These are phyloP conservation scores for Pseudogymnoascus sp. DNA, from an alignment of 2,329 filamentous ascomycete genomes.

Conservation along the genomic window DNA sequence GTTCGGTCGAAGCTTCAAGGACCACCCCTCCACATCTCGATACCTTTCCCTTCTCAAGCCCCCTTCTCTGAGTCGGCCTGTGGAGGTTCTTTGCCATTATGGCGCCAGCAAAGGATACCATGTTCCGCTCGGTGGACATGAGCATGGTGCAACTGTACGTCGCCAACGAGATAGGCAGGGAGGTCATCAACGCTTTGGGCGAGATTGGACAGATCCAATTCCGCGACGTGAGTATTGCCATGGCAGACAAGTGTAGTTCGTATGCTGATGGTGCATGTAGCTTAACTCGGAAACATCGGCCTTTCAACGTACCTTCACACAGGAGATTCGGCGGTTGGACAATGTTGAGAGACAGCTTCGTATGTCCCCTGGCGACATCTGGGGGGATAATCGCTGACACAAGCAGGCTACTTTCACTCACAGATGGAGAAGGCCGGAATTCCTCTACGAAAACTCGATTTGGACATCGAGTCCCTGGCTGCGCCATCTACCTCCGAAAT, in stretches of 20 bases:
- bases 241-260: conserved; percentile 13
- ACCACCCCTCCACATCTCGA: background rate
- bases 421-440: conserved; percentile 95
- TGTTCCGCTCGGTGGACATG: conserved; percentile 99
- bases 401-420: conserved; percentile 75
- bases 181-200: conserved; percentile 92
- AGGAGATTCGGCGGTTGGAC: conserved; percentile 92
- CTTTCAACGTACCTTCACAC: conserved; percentile 95
- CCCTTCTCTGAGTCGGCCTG: conserved; percentile 6
- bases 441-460: conserved; percentile 77
- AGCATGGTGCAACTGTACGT: conserved; percentile 99
- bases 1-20: background rate
- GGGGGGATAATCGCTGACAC: conserved; percentile 7
- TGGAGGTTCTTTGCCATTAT: conserved; percentile 32
- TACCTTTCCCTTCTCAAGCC: conserved; percentile 5
- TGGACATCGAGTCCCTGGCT: conserved; percentile 79
- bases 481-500: conserved; percentile 90
- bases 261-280: conserved; percentile 38
- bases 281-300: conserved; percentile 88
- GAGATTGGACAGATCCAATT: conserved; percentile 97
- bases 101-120: conserved; percentile 71
- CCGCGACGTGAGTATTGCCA: conserved; percentile 60
- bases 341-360: conserved; percentile 97
- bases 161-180: conserved; percentile 95
- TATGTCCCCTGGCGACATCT: conserved; percentile 40